phyloP scores from a whole-genome alignment of 257 asterid genomes.

The Solanum medicagineum region DNA sequence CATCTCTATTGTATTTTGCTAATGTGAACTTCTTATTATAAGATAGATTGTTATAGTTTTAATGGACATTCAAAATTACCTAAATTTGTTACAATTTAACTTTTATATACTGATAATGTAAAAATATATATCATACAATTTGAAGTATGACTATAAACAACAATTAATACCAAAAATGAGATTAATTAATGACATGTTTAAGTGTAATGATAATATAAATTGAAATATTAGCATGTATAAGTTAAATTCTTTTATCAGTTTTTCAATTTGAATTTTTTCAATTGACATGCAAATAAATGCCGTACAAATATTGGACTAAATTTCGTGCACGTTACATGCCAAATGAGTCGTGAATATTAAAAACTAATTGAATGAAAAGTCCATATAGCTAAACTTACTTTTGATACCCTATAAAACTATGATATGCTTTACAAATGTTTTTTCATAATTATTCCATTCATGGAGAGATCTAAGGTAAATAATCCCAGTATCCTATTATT shows the following conservation, averaged over 20 bases:
- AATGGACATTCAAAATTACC: background rate
- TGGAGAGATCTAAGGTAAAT: background rate
- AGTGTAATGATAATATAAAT: too few relatives aligned
- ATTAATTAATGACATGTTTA: too few relatives aligned
- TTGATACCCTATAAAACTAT: background rate
- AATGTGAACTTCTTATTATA: too few relatives aligned
- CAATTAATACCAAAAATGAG: background rate
- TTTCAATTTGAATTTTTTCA: background rate
- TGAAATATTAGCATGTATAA: background rate
- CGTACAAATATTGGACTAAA: background rate
- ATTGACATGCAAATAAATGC: background rate
- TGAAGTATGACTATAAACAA: too few relatives aligned
- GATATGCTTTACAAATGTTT: background rate
- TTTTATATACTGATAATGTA: too few relatives aligned
- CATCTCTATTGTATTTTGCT: too few relatives aligned
- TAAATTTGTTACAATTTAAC: too few relatives aligned
- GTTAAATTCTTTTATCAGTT: background rate
- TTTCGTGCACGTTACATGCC: background rate
- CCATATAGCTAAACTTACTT: background rate
- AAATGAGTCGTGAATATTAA: background rate
- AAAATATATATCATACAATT: too few relatives aligned
- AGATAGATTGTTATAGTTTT: too few relatives aligned
- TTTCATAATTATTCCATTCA: background rate
- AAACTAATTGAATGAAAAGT: background rate
- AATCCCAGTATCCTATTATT: constrained; percentile 6